Evolutionary conservation across 75 land plant genomes (phyloP), one percentile per base, ranked within the genome.

Genomic region (Picea glauca): DNA sequence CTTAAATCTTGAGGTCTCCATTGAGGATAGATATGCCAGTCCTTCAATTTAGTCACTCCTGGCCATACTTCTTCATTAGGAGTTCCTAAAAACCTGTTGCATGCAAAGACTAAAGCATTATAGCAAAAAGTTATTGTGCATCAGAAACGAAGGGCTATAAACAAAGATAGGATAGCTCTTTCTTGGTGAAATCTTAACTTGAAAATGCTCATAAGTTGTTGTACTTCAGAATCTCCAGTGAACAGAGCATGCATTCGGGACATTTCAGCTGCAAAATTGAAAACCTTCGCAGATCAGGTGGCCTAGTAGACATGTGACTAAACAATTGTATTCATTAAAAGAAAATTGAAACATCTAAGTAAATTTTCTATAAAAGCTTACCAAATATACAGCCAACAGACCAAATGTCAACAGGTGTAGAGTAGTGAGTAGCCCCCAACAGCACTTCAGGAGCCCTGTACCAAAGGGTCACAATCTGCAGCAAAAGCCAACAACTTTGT

Each of bases 51-150:
- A 76, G 81, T 87, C 21, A 97, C 95, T 81, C 98, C 99, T 0
- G 99, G 99, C 99, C 99, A 97, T n/a, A 89, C 78, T 70, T 87
- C 73, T 76, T 97, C 99, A 84, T 90, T 93, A 50, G 99, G 99
- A 33, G 99, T 97, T 20, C 99, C 99, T 77, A 97, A 75, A 35
- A 87, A 77, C 84, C 99, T 96, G 78, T 5, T 7, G 54, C 74
- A 43, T 43, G n/a, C 1, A 40, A 40, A n/a, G 23, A 2, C n/a
- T 20, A 20, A 38, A n/a, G 9, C 0, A 43, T n/a, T 5, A 21
- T 43, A 2, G 50, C 56, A 50, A 50, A 9, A 50, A 9, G 12
- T 8, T 50, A 50, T 1, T 50, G 12, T 50, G 56, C 18, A 30
- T 63, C 2, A 35, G 40, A 8, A 35, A 66, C 5, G 18, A 66